Percentiles rank a stretch among this genome's conserved stretches.
Evolutionary conservation across 1,284 basidiomycete genomes (phyloP).

Genomic region (Polyporus tsugae): DNA sequence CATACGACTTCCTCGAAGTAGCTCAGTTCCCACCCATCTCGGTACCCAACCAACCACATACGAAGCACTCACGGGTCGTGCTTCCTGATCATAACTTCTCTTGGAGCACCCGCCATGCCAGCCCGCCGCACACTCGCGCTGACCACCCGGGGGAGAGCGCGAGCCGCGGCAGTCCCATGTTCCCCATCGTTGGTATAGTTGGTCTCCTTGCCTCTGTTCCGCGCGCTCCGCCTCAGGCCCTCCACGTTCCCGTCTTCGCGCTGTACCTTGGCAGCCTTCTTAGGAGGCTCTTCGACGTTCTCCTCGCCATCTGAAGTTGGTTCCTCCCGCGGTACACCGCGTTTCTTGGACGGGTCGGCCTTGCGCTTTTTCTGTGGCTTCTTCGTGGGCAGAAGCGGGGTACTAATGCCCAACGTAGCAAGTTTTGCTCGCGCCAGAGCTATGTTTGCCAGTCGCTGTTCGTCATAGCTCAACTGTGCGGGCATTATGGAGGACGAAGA

Average conservation of each 20-base stretch:
- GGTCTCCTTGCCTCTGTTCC: slow-evolving; percentile 65
- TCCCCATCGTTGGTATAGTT: slow-evolving; percentile 55
- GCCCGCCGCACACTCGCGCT: slow-evolving; percentile 29
- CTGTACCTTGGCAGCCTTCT: slow-evolving; percentile 28
- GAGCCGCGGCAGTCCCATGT: slow-evolving; percentile 23
- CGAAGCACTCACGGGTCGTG: slow-evolving; percentile 69
- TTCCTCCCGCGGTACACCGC: slow-evolving; percentile 40
- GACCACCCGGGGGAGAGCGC: slow-evolving; percentile 28
- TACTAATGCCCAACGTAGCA: slow-evolving; percentile 46
- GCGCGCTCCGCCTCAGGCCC: slow-evolving; percentile 65
- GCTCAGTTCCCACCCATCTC: background rate
- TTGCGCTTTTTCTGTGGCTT: slow-evolving; percentile 50
- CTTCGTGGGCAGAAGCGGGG: slow-evolving; percentile 15
- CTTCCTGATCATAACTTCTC: slow-evolving; percentile 46
- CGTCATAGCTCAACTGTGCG: slow-evolving; percentile 33
- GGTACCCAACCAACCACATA: background rate
- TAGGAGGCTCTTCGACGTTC: slow-evolving; percentile 21
- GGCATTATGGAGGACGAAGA: slow-evolving; percentile 4
- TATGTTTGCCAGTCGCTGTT: slow-evolving; percentile 56
- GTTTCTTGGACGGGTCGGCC: slow-evolving; percentile 47
- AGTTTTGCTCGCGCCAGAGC: slow-evolving; percentile 57
- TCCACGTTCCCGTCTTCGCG: slow-evolving; percentile 20
- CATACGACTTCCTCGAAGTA: slow-evolving; percentile 54
- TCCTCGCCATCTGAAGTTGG: slow-evolving; percentile 36
- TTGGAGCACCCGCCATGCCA: slow-evolving; percentile 36